phyloP scores from a whole-genome alignment of 495 filamentous ascomycete genomes.

The Talaromyces thailandensis region DNA sequence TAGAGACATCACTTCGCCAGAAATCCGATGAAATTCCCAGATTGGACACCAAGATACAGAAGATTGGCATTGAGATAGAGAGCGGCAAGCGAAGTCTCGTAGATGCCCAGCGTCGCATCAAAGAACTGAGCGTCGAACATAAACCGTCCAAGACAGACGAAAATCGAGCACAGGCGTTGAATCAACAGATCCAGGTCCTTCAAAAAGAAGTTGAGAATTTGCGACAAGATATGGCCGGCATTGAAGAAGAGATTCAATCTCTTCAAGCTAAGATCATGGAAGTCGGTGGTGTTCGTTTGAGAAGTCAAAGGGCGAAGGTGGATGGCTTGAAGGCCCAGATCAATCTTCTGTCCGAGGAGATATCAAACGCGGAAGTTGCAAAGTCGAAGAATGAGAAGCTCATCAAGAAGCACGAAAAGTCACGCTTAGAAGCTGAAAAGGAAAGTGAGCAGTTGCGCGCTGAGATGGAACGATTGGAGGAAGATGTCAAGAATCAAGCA shows the following conservation, averaged over 20 bases:
- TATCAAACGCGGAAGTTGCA: slow-evolving; percentile 74
- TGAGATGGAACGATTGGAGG: slow-evolving; percentile 67
- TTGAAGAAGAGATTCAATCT: slow-evolving; percentile 84
- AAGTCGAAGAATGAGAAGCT: slow-evolving; percentile 90
- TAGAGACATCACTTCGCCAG: slow-evolving; percentile 62
- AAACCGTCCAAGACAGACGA: slow-evolving; percentile 74
- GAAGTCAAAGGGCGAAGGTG: slow-evolving; percentile 87
- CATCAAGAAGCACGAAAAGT: slow-evolving; percentile 75
- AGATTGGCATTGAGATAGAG: slow-evolving; percentile 81
- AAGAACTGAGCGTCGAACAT: slow-evolving; percentile 72
- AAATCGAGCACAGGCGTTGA: slow-evolving; percentile 51
- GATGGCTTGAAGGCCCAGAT: slow-evolving; percentile 85
- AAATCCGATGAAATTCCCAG: slow-evolving; percentile 76
- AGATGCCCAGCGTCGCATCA: slow-evolving; percentile 73
- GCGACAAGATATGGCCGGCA: slow-evolving; percentile 67
- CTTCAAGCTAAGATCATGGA: slow-evolving; percentile 98
- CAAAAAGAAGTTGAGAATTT: slow-evolving; percentile 74
- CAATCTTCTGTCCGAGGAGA: slow-evolving; percentile 65
- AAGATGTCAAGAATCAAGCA: slow-evolving; percentile 67
- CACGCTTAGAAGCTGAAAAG: slow-evolving; percentile 60
- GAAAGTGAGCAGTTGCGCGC: slow-evolving; percentile 62
- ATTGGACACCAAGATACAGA: slow-evolving; percentile 84
- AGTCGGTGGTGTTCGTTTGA: slow-evolving; percentile 84
- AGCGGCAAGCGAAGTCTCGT: slow-evolving; percentile 75
- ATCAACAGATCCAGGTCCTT: slow-evolving; percentile 66